Evolutionary conservation across 345 rosid genomes (phyloP), one percentile per base, ranked within the genome.

Genomic region (Anastatica hierochuntica): DNA sequence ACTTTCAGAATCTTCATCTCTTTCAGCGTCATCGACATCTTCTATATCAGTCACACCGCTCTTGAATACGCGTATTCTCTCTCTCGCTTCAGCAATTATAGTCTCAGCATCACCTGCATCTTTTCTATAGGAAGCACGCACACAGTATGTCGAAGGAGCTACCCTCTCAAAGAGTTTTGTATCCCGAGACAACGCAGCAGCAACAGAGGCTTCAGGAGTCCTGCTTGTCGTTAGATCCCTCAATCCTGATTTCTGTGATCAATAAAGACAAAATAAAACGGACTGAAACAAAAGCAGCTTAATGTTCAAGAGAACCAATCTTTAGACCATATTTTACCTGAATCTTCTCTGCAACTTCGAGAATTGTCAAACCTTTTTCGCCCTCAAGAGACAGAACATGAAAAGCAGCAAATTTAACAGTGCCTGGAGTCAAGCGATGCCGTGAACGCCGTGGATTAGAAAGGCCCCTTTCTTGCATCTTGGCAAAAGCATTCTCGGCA

Each of bases 151-250:
- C 31, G 95, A 89, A 31, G 97, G 97, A 72, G 97, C 97, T 36
- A 79, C 83, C 69, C 97, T 83, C 78, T 85, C 92, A 33, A 89
- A 89, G 39, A 89, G 85, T 68, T 89, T 89, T 42, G 92, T 68
- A 66, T 89, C 95, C 30, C 97, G 83, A 24, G 97, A 85, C 78
- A 89, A 68, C 13, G 97, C 95, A 77, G 92, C 97, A 68, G 92
- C 77, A 59, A 89, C 79, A 8, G 95, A 89, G 35, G 97, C 95
- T 79, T 89, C 95, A n/a, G 95, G 97, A 37, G 92, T 89, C 79
- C 79, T 85, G 74, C 97, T 89, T 1, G 92, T 79, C 12, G 92
- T 76, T 62, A 89, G 82, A 78, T 89, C 95, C 68, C 97, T 77
- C 63, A 89, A 72, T 49, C 95, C 97, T 65, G 85, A 89, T 75